These are phyloP conservation scores for Chloroidium sp. DNA, from an alignment of 163 green algal species.

Conservation along the genomic window DNA sequence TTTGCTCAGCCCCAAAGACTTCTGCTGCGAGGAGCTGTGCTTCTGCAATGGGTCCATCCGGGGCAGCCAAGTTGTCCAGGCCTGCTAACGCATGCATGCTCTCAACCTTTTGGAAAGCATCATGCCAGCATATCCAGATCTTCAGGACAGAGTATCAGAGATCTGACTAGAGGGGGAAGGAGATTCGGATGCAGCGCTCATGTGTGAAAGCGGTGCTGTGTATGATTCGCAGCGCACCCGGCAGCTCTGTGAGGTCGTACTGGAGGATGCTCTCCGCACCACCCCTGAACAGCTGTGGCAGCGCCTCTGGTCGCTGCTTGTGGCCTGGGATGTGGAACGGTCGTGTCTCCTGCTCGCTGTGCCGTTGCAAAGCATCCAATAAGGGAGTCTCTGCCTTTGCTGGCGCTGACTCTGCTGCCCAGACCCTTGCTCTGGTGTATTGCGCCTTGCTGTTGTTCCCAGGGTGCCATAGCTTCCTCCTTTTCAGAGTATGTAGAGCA, in stretches of 20 bases:
- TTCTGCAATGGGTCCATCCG: constrained; percentile 52
- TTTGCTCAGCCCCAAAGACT: constrained; percentile 64
- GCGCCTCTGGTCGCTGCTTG: constrained; percentile 42
- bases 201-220: neutral
- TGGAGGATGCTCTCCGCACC: constrained; percentile 22
- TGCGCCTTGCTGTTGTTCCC: too few relatives aligned
- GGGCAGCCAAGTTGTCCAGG: constrained; percentile 67
- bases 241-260: constrained; percentile 65
- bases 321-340: constrained; percentile 61
- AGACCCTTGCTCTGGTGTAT: too few relatives aligned
- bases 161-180: too few relatives aligned
- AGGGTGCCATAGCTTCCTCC: too few relatives aligned
- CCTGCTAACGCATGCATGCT: constrained; percentile 29
- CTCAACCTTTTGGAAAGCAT: neutral
- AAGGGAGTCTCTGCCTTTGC: too few relatives aligned
- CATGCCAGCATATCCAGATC: neutral
- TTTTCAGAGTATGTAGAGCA: too few relatives aligned
- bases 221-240: constrained; percentile 25
- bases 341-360: too few relatives aligned
- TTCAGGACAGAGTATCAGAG: too few relatives aligned
- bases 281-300: constrained; percentile 1
- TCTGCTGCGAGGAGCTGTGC: constrained; percentile 64
- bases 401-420: too few relatives aligned
- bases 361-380: too few relatives aligned
- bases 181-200: too few relatives aligned